Percentiles rank a stretch among this genome's conserved stretches.
These are phyloP conservation scores for Castanea mollissima DNA, from an alignment of 306 rosid genomes.

Conservation along the genomic window DNA sequence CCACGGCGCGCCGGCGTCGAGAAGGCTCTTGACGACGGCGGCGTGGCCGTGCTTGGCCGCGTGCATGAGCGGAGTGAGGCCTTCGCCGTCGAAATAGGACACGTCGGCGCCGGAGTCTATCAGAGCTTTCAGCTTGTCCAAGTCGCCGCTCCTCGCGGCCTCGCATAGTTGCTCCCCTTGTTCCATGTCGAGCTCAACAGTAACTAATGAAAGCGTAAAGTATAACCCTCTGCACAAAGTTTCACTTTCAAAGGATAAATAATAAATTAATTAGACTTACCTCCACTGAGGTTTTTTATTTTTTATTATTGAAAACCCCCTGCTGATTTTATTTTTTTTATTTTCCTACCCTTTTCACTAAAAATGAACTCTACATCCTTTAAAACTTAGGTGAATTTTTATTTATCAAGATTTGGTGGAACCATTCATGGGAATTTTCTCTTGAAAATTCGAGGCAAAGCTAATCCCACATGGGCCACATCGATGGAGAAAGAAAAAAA, in stretches of 20 bases:
- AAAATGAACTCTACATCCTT: no score
- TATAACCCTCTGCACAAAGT: slow-evolving; percentile 19
- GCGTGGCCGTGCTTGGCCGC: slow-evolving; percentile 83
- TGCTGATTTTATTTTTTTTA: neutral
- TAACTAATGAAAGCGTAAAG: neutral
- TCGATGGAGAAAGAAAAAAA: no score
- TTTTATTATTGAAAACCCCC: neutral
- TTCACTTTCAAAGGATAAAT: no score
- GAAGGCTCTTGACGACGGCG: slow-evolving; percentile 44
- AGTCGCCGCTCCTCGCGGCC: slow-evolving; percentile 68
- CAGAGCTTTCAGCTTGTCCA: slow-evolving; percentile 44
- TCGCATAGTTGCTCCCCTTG: slow-evolving; percentile 50
- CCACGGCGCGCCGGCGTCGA: slow-evolving; percentile 88
- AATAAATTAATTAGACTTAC: neutral
- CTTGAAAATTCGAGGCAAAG: no score
- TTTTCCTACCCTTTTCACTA: no score
- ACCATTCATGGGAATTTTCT: no score
- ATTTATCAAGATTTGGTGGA: no score
- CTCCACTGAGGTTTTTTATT: neutral
- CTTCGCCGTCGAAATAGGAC: slow-evolving; percentile 57
- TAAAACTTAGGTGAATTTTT: no score
- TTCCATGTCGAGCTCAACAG: slow-evolving; percentile 33
- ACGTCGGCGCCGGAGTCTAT: slow-evolving; percentile 66
- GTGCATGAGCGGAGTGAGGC: slow-evolving; percentile 85
- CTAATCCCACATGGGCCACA: no score